Conservation (phyloP, 148 eudicot species). For the Polygonum aviculare region DNA sequence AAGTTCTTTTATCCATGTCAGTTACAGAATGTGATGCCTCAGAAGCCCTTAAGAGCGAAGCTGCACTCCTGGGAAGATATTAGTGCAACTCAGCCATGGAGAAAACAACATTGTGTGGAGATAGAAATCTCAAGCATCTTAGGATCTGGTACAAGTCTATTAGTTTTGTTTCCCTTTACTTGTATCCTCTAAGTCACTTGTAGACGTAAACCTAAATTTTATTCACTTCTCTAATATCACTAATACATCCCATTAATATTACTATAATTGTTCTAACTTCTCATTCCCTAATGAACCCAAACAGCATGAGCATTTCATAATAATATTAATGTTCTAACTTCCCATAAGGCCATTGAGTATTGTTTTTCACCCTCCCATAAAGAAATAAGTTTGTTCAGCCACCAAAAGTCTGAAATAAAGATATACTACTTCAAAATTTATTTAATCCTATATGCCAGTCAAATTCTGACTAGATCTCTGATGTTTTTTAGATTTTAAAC, state of each 20-base stretch:
- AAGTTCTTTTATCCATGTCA: slow-evolving; percentile 24
- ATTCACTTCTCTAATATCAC: not conserved
- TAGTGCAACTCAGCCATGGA: not conserved
- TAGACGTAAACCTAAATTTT: not conserved
- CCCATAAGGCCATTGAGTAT: not conserved
- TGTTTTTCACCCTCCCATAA: not conserved
- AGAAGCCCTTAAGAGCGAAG: slow-evolving; percentile 58
- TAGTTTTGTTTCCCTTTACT: not conserved
- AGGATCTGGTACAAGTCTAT: not conserved
- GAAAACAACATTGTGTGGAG: not conserved
- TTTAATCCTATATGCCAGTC: not conserved
- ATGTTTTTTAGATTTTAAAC: not conserved
- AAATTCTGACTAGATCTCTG: not conserved
- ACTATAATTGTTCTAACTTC: not conserved
- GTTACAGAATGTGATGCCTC: slow-evolving; percentile 21
- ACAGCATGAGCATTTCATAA: not conserved
- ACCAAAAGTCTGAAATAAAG: not conserved
- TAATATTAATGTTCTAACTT: too few relatives aligned
- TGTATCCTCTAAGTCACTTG: not conserved
- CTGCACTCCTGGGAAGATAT: slow-evolving; percentile 64
- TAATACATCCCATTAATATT: not conserved
- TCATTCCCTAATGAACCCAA: not conserved
- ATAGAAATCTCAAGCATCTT: not conserved
- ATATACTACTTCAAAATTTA: not conserved
- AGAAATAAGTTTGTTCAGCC: not conserved